These are phyloP conservation scores for Dichotomocladium elegans DNA, from an alignment of 371 early-diverging fungal genomes.

Conservation along the genomic window DNA sequence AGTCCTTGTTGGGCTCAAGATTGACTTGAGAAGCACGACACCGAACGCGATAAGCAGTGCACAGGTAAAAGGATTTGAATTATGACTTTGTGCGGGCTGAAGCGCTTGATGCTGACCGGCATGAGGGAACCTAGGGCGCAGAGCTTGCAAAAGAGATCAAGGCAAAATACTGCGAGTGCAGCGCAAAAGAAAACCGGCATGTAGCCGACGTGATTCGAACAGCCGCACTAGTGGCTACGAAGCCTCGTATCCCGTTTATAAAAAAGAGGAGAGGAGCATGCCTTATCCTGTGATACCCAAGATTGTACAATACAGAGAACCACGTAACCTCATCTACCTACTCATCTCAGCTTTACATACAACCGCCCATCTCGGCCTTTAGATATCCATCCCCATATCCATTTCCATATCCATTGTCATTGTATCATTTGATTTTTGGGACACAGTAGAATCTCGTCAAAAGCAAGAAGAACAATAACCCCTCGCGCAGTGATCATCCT, in stretches of 20 bases:
- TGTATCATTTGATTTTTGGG: no score
- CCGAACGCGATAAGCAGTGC: constrained; percentile 17
- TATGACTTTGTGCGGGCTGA: neutral
- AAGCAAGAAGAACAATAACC: no score
- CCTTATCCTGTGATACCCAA: constrained; percentile 4
- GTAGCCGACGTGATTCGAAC: constrained; percentile 71
- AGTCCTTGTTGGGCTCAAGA: constrained; percentile 66
- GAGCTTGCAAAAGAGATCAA: constrained; percentile 69
- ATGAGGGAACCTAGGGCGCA: constrained; percentile 42
- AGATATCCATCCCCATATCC: no score
- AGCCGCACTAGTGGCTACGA: constrained; percentile 26
- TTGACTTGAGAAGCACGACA: constrained; percentile 44
- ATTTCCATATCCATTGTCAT: no score
- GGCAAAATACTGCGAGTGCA: constrained; percentile 84
- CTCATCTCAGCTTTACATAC: no score
- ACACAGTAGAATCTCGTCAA: no score
- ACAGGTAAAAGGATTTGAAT: constrained; percentile 11
- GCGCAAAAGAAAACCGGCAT: constrained; percentile 75
- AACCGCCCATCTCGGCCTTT: no score
- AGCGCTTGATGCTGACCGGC: no score
- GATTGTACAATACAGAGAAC: no score
- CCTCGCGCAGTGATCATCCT: no score
- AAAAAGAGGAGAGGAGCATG: constrained; percentile 10
- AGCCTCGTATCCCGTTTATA: constrained; percentile 14
- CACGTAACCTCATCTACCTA: no score